phyloP scores from a whole-genome alignment of 1,139 yeast species.

The Debaryomycetaceae sp. region DNA sequence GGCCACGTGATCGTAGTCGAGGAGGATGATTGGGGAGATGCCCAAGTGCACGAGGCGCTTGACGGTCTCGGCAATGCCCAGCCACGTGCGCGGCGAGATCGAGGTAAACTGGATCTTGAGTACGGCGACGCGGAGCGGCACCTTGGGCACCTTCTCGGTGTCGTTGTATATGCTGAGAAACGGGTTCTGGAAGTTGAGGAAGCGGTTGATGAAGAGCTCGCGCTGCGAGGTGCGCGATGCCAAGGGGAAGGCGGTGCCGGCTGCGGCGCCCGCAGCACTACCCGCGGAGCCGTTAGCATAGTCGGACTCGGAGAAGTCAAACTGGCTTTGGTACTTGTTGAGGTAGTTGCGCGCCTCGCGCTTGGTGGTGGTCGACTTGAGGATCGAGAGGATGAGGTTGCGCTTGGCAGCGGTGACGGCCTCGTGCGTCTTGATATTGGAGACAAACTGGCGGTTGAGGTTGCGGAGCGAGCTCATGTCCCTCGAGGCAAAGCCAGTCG shows the following conservation, averaged over 20 bases:
- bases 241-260: not conserved
- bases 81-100: constrained; percentile 28
- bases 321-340: constrained; percentile 50
- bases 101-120: constrained; percentile 41
- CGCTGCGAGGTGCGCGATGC: constrained; percentile 28
- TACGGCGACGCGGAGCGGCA: constrained; percentile 49
- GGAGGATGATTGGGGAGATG: constrained; percentile 28
- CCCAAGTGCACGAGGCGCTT: constrained; percentile 49
- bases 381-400: constrained; percentile 61
- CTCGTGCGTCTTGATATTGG: constrained; percentile 35
- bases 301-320: constrained; percentile 21
- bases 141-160: constrained; percentile 29
- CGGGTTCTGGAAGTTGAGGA: constrained; percentile 32
- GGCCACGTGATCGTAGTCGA: constrained; percentile 32
- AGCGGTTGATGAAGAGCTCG: constrained; percentile 36
- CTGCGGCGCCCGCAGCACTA: not conserved
- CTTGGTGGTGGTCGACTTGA: constrained; percentile 72
- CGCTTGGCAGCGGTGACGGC: constrained; percentile 35
- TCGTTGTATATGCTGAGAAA: constrained; percentile 30
- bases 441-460: constrained; percentile 31
- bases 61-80: constrained; percentile 47
- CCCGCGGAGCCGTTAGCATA: constrained; percentile 11
- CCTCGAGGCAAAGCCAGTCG: not conserved
- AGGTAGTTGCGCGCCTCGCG: constrained; percentile 68
- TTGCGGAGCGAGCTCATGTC: constrained; percentile 30